A percentile compares a stretch with the other conserved stretches of the same genome.
Evolutionary conservation across 768 basidiomycete genomes (phyloP).

Genomic region (Crepidotus variabilis): DNA sequence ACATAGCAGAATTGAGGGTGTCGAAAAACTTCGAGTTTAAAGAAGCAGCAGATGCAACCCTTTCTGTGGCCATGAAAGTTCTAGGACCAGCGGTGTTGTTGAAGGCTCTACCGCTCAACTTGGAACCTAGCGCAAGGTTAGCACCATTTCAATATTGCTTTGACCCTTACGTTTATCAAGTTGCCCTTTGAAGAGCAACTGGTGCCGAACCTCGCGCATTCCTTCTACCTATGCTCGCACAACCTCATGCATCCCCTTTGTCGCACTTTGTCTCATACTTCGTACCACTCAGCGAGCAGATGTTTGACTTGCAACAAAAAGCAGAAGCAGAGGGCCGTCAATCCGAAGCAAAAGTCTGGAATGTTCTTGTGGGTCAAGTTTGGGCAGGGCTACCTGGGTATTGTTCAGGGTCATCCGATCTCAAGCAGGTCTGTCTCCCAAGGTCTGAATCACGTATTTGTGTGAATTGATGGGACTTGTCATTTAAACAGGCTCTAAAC

Average conservation of each 20-base stretch:
- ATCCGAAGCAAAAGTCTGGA: slow-evolving; percentile 94
- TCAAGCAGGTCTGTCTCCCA: slow-evolving; percentile 50
- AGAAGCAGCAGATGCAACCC: slow-evolving; percentile 76
- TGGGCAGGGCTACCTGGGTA: slow-evolving; percentile 93
- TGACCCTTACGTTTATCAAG: neutral
- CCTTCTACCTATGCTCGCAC: slow-evolving; percentile 81
- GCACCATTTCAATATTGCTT: slow-evolving; percentile 20
- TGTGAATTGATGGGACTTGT: slow-evolving; percentile 5
- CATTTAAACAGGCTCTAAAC: slow-evolving; percentile 58
- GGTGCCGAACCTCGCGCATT: slow-evolving; percentile 85
- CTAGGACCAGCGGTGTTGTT: slow-evolving; percentile 84
- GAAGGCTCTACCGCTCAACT: slow-evolving; percentile 73
- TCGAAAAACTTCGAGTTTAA: slow-evolving; percentile 88
- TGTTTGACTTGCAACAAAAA: slow-evolving; percentile 85
- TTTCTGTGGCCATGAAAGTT: slow-evolving; percentile 79
- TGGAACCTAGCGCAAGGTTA: slow-evolving; percentile 77
- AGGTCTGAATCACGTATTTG: neutral
- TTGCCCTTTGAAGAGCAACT: slow-evolving; percentile 43
- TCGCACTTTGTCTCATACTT: slow-evolving; percentile 87
- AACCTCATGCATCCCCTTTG: slow-evolving; percentile 78
- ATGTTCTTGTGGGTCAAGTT: slow-evolving; percentile 86
- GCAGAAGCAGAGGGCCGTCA: slow-evolving; percentile 70
- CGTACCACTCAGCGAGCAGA: slow-evolving; percentile 87
- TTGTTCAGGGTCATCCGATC: slow-evolving; percentile 76
- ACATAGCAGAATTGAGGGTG: slow-evolving; percentile 69